Conservation (phyloP, 495 filamentous ascomycete genomes). For the Neurospora sp. region DNA sequence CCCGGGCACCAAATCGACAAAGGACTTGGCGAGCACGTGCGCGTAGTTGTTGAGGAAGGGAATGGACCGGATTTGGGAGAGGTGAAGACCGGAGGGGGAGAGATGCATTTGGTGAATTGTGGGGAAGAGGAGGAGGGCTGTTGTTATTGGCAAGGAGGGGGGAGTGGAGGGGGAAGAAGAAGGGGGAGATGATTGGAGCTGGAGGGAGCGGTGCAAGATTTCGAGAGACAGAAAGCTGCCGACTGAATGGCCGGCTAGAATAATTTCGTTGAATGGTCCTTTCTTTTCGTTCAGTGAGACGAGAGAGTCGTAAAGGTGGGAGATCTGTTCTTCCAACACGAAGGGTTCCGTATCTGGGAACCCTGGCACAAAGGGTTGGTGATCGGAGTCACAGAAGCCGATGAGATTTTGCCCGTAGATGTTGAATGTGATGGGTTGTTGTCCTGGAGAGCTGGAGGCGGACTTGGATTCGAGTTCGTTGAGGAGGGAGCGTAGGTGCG, state of each 20-base stretch:
- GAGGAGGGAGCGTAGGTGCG: slow-evolving; percentile 28
- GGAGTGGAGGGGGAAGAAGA: slow-evolving; percentile 51
- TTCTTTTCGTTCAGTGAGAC: not conserved
- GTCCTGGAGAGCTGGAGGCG: not conserved
- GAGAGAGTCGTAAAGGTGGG: slow-evolving; percentile 30
- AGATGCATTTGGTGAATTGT: slow-evolving; percentile 65
- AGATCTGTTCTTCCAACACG: slow-evolving; percentile 56
- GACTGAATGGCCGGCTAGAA: slow-evolving; percentile 79
- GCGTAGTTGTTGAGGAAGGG: slow-evolving; percentile 46
- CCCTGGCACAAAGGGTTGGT: slow-evolving; percentile 26
- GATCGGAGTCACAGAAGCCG: slow-evolving; percentile 55
- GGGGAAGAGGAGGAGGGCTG: slow-evolving; percentile 62
- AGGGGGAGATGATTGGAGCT: slow-evolving; percentile 24
- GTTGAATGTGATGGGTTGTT: slow-evolving; percentile 24
- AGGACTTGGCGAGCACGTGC: slow-evolving; percentile 37
- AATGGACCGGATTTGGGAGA: slow-evolving; percentile 41
- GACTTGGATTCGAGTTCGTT: slow-evolving; percentile 13
- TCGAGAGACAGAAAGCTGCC: slow-evolving; percentile 73
- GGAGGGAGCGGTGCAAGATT: slow-evolving; percentile 41
- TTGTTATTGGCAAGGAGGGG: not conserved
- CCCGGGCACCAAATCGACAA: slow-evolving; percentile 39
- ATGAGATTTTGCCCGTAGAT: slow-evolving; percentile 63
- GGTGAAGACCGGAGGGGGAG: slow-evolving; percentile 51
- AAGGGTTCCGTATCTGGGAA: slow-evolving; percentile 23
- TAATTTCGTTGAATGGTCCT: slow-evolving; percentile 40